A percentile compares a stretch with the other conserved stretches of the same genome.
These are phyloP conservation scores for Oryza rufipogon DNA, from an alignment of 176 grass and related monocot species.

Conservation along the genomic window DNA sequence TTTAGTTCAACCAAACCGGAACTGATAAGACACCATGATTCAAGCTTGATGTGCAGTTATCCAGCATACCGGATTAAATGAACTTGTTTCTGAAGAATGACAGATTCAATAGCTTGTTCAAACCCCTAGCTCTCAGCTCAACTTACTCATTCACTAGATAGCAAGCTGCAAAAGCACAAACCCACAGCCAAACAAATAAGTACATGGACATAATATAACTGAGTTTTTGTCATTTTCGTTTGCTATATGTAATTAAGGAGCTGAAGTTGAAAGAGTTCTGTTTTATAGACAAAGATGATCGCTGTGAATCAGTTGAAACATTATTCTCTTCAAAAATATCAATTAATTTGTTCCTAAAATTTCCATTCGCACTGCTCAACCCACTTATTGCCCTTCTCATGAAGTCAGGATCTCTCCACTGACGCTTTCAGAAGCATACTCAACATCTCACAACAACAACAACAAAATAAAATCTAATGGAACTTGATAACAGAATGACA, in stretches of 20 bases:
- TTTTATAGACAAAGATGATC: not conserved
- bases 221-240: no score
- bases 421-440: constrained; percentile 79
- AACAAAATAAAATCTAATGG: not conserved
- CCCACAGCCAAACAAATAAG: not conserved
- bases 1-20: not conserved
- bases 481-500: not conserved
- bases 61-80: not conserved
- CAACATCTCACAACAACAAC: constrained; percentile 51
- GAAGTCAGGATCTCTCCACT: constrained; percentile 81
- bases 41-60: not conserved
- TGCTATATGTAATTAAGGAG: not conserved
- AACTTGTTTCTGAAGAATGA: not conserved
- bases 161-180: not conserved
- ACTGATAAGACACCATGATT: not conserved
- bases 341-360: not conserved
- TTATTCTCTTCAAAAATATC: not conserved
- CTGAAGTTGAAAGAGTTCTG: not conserved
- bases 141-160: not conserved
- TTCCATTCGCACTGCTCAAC: not conserved
- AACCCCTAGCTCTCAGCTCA: not conserved
- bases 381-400: not conserved
- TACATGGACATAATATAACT: not conserved
- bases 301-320: not conserved
- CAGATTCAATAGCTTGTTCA: not conserved